phyloP scores from a whole-genome alignment of 345 rosid genomes.

The Geranium rotundifolium region DNA sequence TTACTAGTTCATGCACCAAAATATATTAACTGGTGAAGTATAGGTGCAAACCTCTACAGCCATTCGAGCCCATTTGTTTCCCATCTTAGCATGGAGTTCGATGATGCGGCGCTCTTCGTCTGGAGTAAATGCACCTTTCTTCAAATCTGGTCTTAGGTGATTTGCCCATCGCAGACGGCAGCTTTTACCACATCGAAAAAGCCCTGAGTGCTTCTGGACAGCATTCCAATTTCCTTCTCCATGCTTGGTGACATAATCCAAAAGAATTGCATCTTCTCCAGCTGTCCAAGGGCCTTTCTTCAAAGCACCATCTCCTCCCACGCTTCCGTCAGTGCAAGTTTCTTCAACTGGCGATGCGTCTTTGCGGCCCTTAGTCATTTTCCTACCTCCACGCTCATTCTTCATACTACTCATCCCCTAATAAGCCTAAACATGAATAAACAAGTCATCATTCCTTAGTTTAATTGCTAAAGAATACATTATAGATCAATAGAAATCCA shows the following conservation, averaged over 20 bases:
- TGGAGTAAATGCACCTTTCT: conserved; percentile 18
- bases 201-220: conserved; percentile 18
- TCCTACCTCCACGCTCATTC: neutral
- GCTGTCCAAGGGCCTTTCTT: conserved; percentile 26
- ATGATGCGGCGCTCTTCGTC: conserved; percentile 19
- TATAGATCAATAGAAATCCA: too few species aligned
- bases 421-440: neutral
- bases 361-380: neutral
- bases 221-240: conserved; percentile 26
- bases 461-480: too few species aligned
- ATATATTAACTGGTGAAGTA: neutral
- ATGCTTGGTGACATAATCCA: conserved; percentile 17
- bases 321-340: conserved; percentile 1
- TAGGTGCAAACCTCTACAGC: conserved; percentile 14
- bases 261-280: conserved; percentile 16
- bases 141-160: conserved; percentile 18
- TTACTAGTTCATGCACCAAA: neutral
- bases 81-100: conserved; percentile 19
- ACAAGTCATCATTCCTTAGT: too few species aligned
- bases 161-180: conserved; percentile 24
- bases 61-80: conserved; percentile 26
- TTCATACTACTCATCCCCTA: neutral
- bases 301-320: conserved; percentile 4
- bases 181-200: conserved; percentile 21
- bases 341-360: neutral